phyloP scores from a whole-genome alignment of 306 rosid genomes.

The Sicyos edulis region DNA sequence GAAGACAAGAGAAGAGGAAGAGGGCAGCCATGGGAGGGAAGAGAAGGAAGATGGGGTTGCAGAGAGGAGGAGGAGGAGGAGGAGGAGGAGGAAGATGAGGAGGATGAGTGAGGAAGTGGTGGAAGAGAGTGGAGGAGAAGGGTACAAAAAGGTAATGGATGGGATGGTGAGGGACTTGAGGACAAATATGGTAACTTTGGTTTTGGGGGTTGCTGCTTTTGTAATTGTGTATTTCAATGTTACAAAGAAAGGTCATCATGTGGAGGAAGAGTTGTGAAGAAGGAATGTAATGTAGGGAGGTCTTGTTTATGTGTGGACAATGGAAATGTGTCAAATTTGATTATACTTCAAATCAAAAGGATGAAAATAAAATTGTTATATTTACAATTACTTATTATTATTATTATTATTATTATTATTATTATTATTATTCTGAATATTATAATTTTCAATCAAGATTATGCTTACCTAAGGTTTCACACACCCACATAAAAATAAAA shows the following conservation, averaged over 20 bases:
- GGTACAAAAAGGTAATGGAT: background rate
- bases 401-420: background rate
- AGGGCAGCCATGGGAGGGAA: background rate
- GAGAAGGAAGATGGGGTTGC: background rate
- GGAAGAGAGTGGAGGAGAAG: slow-evolving; percentile 1
- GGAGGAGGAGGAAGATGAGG: background rate
- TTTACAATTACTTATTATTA: background rate
- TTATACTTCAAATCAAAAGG: background rate
- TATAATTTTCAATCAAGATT: too few species aligned
- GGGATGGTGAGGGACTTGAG: slow-evolving; percentile 10
- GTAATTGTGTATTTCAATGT: slow-evolving; percentile 3
- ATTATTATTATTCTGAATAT: too few species aligned
- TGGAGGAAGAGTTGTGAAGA: slow-evolving; percentile 15
- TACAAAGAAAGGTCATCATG: background rate
- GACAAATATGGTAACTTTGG: slow-evolving; percentile 10
- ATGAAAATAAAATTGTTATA: background rate
- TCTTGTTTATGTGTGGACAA: background rate
- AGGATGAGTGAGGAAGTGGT: background rate
- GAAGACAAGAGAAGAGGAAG: background rate
- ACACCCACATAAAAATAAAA: too few species aligned
- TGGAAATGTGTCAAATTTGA: background rate
- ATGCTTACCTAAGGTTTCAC: too few species aligned
- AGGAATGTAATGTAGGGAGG: too few species aligned
- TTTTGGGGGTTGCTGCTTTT: background rate
- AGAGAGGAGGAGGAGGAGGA: background rate